These are phyloP conservation scores for Aspergillus felis DNA, from an alignment of 2,329 filamentous ascomycete species.

Conservation along the genomic window DNA sequence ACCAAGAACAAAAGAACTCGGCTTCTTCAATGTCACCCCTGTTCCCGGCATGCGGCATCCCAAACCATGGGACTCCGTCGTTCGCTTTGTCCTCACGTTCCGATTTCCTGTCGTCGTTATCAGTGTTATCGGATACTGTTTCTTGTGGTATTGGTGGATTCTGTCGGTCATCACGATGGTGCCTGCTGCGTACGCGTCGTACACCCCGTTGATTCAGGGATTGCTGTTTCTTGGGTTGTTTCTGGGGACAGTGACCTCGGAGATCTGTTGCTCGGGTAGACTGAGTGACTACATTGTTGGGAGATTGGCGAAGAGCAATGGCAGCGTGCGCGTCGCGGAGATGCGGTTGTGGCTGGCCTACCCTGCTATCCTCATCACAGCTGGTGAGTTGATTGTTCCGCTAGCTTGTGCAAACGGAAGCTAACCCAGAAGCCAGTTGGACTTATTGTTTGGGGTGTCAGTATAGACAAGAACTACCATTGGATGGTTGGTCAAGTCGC, in stretches of 20 bases:
- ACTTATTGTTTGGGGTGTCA: conserved; percentile 53
- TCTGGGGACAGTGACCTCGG: conserved; percentile 50
- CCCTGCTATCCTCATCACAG: conserved; percentile 48
- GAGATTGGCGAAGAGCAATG: conserved; percentile 43
- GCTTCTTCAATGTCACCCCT: conserved; percentile 44
- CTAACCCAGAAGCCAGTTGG: conserved; percentile 33
- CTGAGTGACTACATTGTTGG: conserved; percentile 51
- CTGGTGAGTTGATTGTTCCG: conserved; percentile 23
- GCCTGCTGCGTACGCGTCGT: conserved; percentile 50
- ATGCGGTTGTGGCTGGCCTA: conserved; percentile 56
- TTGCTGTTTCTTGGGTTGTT: conserved; percentile 53
- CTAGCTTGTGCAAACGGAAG: not conserved
- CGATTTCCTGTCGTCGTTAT: conserved; percentile 45
- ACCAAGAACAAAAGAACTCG: conserved; percentile 41
- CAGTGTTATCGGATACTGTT: conserved; percentile 48
- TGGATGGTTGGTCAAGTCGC: conserved; percentile 57
- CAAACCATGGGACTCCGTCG: conserved; percentile 43
- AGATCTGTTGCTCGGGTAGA: conserved; percentile 51
- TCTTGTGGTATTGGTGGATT: conserved; percentile 57
- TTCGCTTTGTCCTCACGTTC: conserved; percentile 48
- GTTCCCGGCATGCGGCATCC: conserved; percentile 52
- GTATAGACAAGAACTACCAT: conserved; percentile 51
- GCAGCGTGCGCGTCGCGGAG: conserved; percentile 46
- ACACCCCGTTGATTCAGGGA: conserved; percentile 49
- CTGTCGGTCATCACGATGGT: conserved; percentile 52